Percentiles rank a stretch among this genome's conserved stretches.
Conservation (phyloP, 768 basidiomycete genomes). For the Pulveroboletus sp. region DNA sequence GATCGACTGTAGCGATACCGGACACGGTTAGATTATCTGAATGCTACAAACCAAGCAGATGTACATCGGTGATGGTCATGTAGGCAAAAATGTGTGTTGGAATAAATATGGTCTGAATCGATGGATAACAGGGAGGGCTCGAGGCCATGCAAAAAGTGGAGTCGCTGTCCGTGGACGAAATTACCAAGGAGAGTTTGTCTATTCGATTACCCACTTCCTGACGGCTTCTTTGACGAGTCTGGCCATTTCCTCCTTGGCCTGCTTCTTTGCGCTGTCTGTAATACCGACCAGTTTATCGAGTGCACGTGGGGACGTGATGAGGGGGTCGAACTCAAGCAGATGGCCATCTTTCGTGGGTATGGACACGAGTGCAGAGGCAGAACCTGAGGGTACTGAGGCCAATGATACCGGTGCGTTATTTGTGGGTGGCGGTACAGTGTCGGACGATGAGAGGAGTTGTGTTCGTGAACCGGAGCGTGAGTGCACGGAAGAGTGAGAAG, state of each 20-base stretch:
- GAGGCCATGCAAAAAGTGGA: conserved; percentile 2
- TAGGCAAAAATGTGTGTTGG: background rate
- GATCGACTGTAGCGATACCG: background rate
- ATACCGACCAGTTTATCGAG: conserved; percentile 76
- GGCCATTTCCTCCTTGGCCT: conserved; percentile 72
- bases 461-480: conserved; percentile 40
- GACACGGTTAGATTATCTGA: conserved; percentile 10
- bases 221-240: conserved; percentile 67
- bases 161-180: background rate
- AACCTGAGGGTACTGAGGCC: conserved; percentile 4
- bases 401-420: background rate
- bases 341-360: conserved; percentile 81
- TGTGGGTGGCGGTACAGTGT: background rate
- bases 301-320: conserved; percentile 64
- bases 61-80: conserved; percentile 11
- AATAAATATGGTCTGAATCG: conserved; percentile 11
- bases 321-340: conserved; percentile 80
- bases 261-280: conserved; percentile 76
- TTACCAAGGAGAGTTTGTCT: background rate
- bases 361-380: conserved; percentile 59
- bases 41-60: conserved; percentile 13
- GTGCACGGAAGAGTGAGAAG: conserved; percentile 23
- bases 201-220: conserved; percentile 67
- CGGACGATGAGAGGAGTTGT: conserved; percentile 11
- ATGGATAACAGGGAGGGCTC: background rate